Base-by-base conservation (phyloP, 148 eudicot genomes). In the Rhododendron griersonianum region DNA sequence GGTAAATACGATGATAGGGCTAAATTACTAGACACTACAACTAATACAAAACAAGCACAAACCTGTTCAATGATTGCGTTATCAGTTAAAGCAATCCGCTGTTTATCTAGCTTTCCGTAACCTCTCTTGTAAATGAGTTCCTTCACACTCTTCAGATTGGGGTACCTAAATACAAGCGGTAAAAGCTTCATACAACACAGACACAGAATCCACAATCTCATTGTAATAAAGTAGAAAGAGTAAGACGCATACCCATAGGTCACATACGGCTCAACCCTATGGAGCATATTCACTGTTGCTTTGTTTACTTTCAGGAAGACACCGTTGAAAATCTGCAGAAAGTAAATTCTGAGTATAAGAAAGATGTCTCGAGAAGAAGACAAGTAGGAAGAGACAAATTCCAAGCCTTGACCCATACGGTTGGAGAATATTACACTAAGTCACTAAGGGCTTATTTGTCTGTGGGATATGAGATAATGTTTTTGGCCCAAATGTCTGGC, bases 81-180 rank as follows among this genome's bases (percentile, higher is more conserved):
- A 85, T 95, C 98, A 0, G 96, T 93, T 92, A 95, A 90, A 73
- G 95, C 90, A 87, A 90, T 93, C 45, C 95, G 86, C 90, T 95
- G 96, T 91, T 93, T 94, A 84, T 94, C 83, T 47, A 94, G 92
- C 89, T 95, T 95, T 50, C 96, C 98, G 80, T 84, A 94, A 23
- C 98, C 98, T 76, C 96, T 92, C 91, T 93, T 95, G 95, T 93
- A 95, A 50, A 94, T 95, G 84, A 95, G 87, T 78, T 95, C 95
- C 89, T 37, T 95, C 80, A 95, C 94, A 87, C 96, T 95, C 93
- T 95, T 95, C 89, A 95, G 84, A 84, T 94, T 95, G 51, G 98
- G 97, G 57, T 94, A 94, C 63, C 97, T 94, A 79, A 84, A 89
- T 51, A 39, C 1, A 83, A 0, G 57, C 7, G 6, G 7, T 44